phyloP scores from a whole-genome alignment of 768 basidiomycete species.

The Serpula lacrymans region DNA sequence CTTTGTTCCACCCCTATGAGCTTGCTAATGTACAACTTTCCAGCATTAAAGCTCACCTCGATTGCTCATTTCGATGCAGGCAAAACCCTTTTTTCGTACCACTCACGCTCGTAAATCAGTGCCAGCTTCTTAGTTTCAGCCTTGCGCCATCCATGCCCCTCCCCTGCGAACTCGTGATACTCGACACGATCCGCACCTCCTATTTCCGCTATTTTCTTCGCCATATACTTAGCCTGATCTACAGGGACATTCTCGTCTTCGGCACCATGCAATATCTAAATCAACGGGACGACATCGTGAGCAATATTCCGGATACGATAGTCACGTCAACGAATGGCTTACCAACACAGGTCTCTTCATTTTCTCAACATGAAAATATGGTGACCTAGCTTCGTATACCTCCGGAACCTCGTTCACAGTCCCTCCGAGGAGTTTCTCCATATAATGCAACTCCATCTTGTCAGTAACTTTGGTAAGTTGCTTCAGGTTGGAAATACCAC shows the following conservation, averaged over 20 bases:
- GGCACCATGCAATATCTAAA: too few relatives aligned
- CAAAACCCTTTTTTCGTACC: constrained; percentile 29
- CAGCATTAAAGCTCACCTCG: too few relatives aligned
- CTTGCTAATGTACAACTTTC: too few relatives aligned
- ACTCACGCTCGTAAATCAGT: constrained; percentile 31
- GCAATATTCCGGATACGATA: too few relatives aligned
- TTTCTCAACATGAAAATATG: constrained; percentile 56
- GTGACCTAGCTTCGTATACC: constrained; percentile 58
- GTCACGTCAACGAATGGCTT: too few relatives aligned
- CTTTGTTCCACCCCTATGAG: too few relatives aligned
- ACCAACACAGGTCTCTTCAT: constrained; percentile 67
- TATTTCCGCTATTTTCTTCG: not conserved
- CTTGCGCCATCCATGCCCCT: constrained; percentile 40
- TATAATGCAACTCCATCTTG: constrained; percentile 64
- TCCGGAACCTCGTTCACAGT: constrained; percentile 48
- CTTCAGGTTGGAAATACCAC: constrained; percentile 64
- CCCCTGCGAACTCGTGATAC: constrained; percentile 40
- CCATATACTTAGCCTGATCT: too few relatives aligned
- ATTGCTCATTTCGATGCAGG: too few relatives aligned
- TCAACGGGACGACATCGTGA: too few relatives aligned
- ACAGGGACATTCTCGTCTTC: too few relatives aligned
- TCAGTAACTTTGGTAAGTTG: constrained; percentile 61
- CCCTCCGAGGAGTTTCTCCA: constrained; percentile 64
- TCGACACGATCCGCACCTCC: constrained; percentile 20
- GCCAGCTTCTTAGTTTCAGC: constrained; percentile 34